Percentiles rank a stretch among this genome's conserved stretches.
Conservation (phyloP, 2,329 filamentous ascomycete genomes). For the Alternaria consortialis region DNA sequence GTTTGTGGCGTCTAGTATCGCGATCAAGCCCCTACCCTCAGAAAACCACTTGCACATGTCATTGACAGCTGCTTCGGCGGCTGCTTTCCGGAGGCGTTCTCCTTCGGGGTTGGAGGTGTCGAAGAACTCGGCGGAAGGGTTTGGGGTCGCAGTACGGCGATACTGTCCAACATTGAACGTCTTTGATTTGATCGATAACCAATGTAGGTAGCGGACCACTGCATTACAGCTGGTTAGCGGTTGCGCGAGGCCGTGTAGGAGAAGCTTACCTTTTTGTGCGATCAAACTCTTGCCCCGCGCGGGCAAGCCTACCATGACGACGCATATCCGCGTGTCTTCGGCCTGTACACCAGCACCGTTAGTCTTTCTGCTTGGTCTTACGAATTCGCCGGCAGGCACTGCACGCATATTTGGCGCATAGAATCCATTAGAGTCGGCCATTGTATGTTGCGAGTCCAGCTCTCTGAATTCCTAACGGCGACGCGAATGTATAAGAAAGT, state of each 20-base stretch:
- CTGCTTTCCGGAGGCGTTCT: constrained; percentile 85
- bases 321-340: constrained; percentile 95
- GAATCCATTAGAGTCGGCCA: constrained; percentile 50
- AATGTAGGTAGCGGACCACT: constrained; percentile 82
- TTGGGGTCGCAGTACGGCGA: constrained; percentile 86
- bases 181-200: constrained; percentile 92
- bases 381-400: constrained; percentile 55
- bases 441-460: constrained; percentile 40
- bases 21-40: constrained; percentile 79
- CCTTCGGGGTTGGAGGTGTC: constrained; percentile 89
- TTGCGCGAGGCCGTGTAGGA: neutral
- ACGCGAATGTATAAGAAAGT: constrained; percentile 18
- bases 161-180: constrained; percentile 99
- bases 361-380: constrained; percentile 57
- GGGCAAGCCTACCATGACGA: constrained; percentile 97
- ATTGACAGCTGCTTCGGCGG: constrained; percentile 87
- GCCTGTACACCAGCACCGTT: constrained; percentile 80
- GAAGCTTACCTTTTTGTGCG: constrained; percentile 83
- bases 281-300: constrained; percentile 97
- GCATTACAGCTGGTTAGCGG: constrained; percentile 20
- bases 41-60: constrained; percentile 97
- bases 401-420: constrained; percentile 52
- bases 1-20: constrained; percentile 96
- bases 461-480: constrained; percentile 27
- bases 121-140: constrained; percentile 94